Conservation (phyloP, 495 filamentous ascomycete species). For the Aspergillus saccharolyticus region DNA sequence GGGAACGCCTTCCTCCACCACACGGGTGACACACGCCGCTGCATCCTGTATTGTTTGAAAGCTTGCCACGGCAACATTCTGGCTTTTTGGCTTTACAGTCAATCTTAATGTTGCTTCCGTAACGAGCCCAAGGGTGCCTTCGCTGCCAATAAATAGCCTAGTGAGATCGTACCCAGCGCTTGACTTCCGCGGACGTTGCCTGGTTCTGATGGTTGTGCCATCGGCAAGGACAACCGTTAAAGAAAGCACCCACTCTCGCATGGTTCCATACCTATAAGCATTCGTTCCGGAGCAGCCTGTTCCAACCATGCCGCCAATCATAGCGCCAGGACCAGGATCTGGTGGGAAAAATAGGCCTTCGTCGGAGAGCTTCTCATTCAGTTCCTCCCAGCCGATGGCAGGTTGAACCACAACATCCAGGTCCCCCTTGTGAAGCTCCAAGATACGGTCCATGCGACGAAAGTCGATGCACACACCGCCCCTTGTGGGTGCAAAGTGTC, state of each 20-base stretch:
- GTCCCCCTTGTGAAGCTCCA: conserved; percentile 52
- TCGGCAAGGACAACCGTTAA: conserved; percentile 62
- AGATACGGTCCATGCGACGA: conserved; percentile 56
- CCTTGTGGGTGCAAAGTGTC: conserved; percentile 56
- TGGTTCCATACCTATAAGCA: conserved; percentile 63
- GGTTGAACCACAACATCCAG: conserved; percentile 65
- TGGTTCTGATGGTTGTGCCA: conserved; percentile 60
- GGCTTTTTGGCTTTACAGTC: conserved; percentile 56
- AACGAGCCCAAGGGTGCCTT: conserved; percentile 61
- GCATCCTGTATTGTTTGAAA: conserved; percentile 53
- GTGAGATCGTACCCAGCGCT: conserved; percentile 64
- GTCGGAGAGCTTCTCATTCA: conserved; percentile 54
- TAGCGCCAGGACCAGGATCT: conserved; percentile 61
- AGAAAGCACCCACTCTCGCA: conserved; percentile 64
- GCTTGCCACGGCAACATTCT: conserved; percentile 58
- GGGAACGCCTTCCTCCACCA: conserved; percentile 57
- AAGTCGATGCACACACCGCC: conserved; percentile 64
- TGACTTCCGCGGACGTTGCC: conserved; percentile 60
- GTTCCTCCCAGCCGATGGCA: conserved; percentile 57
- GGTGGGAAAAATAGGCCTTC: conserved; percentile 62
- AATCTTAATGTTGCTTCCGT: conserved; percentile 62
- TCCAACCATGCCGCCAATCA: conserved; percentile 66
- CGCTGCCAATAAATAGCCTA: conserved; percentile 57
- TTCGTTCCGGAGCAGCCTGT: conserved; percentile 65
- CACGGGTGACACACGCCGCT: conserved; percentile 54